Base-by-base conservation (phyloP, 148 eudicot genomes). In the Tetragonia tetragonoides region DNA sequence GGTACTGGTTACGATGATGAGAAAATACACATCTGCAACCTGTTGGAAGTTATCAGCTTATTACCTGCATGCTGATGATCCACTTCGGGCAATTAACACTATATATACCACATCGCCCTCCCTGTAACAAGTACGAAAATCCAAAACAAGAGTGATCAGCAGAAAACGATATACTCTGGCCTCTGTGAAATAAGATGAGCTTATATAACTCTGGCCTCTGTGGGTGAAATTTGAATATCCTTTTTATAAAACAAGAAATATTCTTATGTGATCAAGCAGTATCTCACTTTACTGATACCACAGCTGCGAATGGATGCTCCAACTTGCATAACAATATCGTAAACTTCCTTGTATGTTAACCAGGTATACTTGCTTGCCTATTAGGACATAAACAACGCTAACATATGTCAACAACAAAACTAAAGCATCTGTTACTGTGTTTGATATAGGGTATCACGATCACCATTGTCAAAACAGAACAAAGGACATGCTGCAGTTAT, bases 51-150 rank as follows among this genome's bases (percentile, higher is more conserved):
- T 59, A 59, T 75, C 16, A 78, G 49, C 23, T 68, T 4, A 40
- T 10, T 88, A 95, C 99, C 94, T 95, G 92, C 99, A 96, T 96
- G 77, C 90, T 90, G 81, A 96, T 79, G 56, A 93, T 89, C 99
- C 99, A 96, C 53, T 88, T 88, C 3, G 92, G 78, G 80, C 93
- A 93, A 83, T 96, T 96, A 23, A 84, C 90, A 61, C 99, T 90
- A 72, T 89, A 91, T 63, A 96, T 96, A 56, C 98, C 99, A 86
- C 99, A 96, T 72, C 87, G 79, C 20, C 78, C 90, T 62, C 95
- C 98, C 99, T 96, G 85, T 68, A 79, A 7, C 66, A 24, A 69
- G 72, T 42, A 66, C 21, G 57, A 10, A 40, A 61, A 54, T 5
- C 54, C 39, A 0, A 9, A n/a, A 47, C 63, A 47, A 10, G 0